Base-by-base conservation (phyloP, 495 filamentous ascomycete genomes). In the Penicillium argentinense region DNA sequence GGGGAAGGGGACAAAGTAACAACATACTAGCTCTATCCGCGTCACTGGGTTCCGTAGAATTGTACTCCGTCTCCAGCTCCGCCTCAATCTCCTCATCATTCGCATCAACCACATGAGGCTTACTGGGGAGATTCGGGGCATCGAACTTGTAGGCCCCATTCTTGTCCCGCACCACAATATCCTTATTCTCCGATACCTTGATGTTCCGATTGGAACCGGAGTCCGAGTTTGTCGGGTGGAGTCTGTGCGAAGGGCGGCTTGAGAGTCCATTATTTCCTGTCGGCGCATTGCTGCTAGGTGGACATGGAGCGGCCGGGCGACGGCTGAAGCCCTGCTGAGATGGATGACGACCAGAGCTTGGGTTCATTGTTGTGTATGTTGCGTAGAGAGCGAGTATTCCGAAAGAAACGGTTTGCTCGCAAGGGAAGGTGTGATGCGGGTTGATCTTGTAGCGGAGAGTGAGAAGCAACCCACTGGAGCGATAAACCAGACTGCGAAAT, bases 151-250 rank as follows among this genome's bases (percentile, higher is more conserved):
- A 85, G 40, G 81, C 78, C 30, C 90, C 90, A 61, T 87, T 83
- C 60, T 83, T 73, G 62, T 93, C 83, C 51, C 84, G 76, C 11
- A 87, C 80, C 7, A 92, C 82, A 25, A 95, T 91, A 26, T 91
- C 88, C 27, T 74, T 74, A 3, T 76, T 74, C 23, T 81, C 77
- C 52, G 71, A 39, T 56, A 72, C 14, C 14, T 64, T 63, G 6
- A 59, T 42, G 26, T 62, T 60, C 21, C 71, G 57, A 14, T 64
- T 47, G 19, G 65, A 66, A 3, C 61, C 61, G 3, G 64, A 57
- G 8, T 72, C 68, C 3, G 69, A 71, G 4, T 69, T 60, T 18
- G 71, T 66, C 11, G 76, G 66, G 24, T 63, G 66, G 6, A 63
- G 34, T 3, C 59, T 42, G 44, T 64, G 60, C 2, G 68, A 60